phyloP scores from a whole-genome alignment of 371 early-diverging fungal species.

The Amoeboradix gromovi region DNA sequence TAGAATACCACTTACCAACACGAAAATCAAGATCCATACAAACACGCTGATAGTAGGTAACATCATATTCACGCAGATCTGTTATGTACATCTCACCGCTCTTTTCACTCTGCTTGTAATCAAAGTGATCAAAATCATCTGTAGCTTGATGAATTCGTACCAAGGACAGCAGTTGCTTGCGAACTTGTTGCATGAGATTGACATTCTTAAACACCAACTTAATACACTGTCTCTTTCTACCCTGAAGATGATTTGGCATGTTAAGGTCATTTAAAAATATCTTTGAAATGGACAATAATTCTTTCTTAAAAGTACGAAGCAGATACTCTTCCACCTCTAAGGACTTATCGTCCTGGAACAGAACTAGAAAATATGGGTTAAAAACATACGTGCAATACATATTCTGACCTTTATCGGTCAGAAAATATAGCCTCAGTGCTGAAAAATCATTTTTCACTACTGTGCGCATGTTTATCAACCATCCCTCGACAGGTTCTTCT shows the following conservation, averaged over 20 bases:
- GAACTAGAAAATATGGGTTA: too few species aligned
- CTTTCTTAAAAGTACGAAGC: too few species aligned
- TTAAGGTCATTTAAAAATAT: too few species aligned
- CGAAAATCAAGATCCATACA: constrained; percentile 79
- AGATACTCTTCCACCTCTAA: too few species aligned
- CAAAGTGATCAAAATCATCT: constrained; percentile 9
- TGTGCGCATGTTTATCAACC: too few species aligned
- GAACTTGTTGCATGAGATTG: constrained; percentile 38
- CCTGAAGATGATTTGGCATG: constrained; percentile 70
- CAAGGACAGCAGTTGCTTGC: constrained; percentile 34
- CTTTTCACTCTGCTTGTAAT: constrained; percentile 5
- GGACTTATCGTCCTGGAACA: too few species aligned
- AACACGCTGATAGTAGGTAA: constrained; percentile 67
- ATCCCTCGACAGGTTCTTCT: too few species aligned
- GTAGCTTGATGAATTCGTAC: constrained; percentile 11
- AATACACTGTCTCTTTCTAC: constrained; percentile 32
- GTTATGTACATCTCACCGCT: constrained; percentile 26
- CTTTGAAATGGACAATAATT: too few species aligned
- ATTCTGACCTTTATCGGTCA: too few species aligned
- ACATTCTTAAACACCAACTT: constrained; percentile 56
- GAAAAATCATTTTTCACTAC: too few species aligned
- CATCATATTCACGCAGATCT: constrained; percentile 77
- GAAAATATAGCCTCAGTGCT: too few species aligned
- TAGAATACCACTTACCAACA: constrained; percentile 83
- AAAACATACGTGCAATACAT: too few species aligned